A percentile compares a stretch with the other conserved stretches of the same genome.
phyloP scores from a whole-genome alignment of 2,329 filamentous ascomycete genomes.

The Dothiorella sarmentorum region DNA sequence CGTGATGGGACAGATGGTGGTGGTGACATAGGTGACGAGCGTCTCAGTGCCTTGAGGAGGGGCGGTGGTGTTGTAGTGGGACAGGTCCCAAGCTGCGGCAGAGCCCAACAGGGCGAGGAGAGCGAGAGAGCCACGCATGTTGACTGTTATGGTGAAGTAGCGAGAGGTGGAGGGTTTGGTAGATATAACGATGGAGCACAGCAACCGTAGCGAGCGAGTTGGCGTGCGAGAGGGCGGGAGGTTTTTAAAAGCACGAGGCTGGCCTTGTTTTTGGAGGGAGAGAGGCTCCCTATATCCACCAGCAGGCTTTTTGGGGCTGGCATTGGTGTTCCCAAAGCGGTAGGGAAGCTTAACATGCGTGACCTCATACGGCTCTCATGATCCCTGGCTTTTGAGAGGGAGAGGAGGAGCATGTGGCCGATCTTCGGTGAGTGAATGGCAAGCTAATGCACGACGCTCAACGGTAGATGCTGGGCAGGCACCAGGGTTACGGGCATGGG shows the following conservation, averaged over 20 bases:
- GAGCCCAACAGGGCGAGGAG: slow-evolving; percentile 33
- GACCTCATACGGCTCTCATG: slow-evolving; percentile 4
- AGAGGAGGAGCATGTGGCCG: background rate
- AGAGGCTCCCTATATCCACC: slow-evolving; percentile 8
- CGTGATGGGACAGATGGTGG: slow-evolving; percentile 19
- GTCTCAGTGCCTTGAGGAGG: background rate
- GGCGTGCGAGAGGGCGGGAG: slow-evolving; percentile 1
- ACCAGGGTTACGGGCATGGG: background rate
- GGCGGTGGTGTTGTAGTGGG: background rate
- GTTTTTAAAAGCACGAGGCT: background rate
- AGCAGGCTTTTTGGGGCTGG: background rate
- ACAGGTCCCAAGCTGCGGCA: slow-evolving; percentile 23
- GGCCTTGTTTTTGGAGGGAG: background rate
- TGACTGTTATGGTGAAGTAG: slow-evolving; percentile 21
- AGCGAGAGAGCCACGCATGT: slow-evolving; percentile 31
- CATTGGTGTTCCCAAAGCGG: background rate
- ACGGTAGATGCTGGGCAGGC: slow-evolving; percentile 7
- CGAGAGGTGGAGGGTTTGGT: slow-evolving; percentile 10
- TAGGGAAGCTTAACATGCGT: slow-evolving; percentile 2
- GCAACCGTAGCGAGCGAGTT: slow-evolving; percentile 40
- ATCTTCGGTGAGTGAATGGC: background rate
- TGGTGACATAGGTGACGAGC: slow-evolving; percentile 12
- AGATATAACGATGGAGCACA: slow-evolving; percentile 29
- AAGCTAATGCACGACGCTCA: slow-evolving; percentile 3
- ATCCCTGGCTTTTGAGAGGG: background rate